Evolutionary conservation across 495 filamentous ascomycete genomes (phyloP).

Genomic region (Bacidia gigantensis): DNA sequence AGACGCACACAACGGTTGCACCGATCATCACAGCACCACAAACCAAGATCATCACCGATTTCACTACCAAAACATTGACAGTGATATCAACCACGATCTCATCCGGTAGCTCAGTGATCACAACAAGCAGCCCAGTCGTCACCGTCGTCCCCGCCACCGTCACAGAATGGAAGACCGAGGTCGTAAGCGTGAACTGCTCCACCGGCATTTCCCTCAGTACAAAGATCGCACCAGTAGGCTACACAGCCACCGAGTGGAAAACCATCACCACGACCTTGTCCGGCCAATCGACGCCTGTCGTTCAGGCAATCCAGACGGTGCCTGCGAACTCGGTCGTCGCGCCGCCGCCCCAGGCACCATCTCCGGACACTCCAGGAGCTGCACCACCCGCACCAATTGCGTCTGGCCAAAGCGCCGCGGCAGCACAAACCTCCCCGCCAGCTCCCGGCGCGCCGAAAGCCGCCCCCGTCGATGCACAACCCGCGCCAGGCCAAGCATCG

Average conservation of each 20-base stretch:
- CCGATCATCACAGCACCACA: background rate
- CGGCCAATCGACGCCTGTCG: background rate
- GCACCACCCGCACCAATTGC: background rate
- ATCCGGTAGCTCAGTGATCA: background rate
- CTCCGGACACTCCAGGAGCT: background rate
- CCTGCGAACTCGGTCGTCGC: background rate
- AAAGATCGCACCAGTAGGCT: background rate
- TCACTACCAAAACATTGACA: conserved; percentile 2
- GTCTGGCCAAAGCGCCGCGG: background rate
- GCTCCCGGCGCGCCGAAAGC: background rate
- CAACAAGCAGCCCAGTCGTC: background rate
- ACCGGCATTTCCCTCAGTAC: background rate
- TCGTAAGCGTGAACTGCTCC: background rate
- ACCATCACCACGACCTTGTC: background rate
- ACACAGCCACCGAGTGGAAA: background rate
- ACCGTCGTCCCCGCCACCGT: conserved; percentile 1
- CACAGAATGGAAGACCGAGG: conserved; percentile 1
- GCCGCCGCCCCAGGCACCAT: background rate
- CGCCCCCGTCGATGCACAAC: background rate
- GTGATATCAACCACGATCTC: background rate
- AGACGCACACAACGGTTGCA: background rate
- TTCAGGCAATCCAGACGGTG: background rate
- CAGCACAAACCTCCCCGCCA: background rate
- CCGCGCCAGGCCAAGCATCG: too few species aligned
- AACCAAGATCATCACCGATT: background rate